A percentile compares a stretch with the other conserved stretches of the same genome.
Conservation (phyloP, 768 basidiomycete genomes). For the Leccinum rimulosum region DNA sequence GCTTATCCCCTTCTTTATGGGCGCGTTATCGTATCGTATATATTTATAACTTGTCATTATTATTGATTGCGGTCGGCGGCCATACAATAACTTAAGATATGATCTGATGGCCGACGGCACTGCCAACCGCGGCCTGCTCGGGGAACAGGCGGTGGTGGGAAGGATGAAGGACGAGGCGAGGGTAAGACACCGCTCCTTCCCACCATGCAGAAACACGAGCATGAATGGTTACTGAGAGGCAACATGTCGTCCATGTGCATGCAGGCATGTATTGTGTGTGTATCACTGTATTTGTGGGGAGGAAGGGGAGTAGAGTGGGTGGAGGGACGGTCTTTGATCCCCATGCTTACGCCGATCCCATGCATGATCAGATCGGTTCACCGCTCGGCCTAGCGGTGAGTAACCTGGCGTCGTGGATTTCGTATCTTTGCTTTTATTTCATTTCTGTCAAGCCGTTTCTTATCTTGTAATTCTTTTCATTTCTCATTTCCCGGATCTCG, state of each 20-base stretch:
- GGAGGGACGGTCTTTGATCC: not conserved
- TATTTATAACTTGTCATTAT: conserved; percentile 1
- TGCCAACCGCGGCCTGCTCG: conserved; percentile 4
- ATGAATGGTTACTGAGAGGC: conserved; percentile 7
- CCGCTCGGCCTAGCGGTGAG: conserved; percentile 1
- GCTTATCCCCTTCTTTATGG: conserved; percentile 22
- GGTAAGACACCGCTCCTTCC: conserved; percentile 25
- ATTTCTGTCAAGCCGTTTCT: conserved; percentile 3
- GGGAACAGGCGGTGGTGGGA: conserved; percentile 12
- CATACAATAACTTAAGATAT: conserved; percentile 1
- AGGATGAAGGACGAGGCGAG: conserved; percentile 1
- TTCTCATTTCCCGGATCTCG: not conserved
- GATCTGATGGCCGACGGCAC: conserved; percentile 5
- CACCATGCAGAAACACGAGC: conserved; percentile 14
- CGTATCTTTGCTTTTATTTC: conserved; percentile 7
- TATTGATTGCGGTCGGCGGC: conserved; percentile 33
- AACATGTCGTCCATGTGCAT: conserved; percentile 15
- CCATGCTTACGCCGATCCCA: conserved; percentile 12
- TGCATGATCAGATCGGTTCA: conserved; percentile 13
- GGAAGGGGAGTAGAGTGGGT: not conserved
- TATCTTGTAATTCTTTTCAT: conserved; percentile 10
- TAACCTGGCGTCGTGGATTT: conserved; percentile 3
- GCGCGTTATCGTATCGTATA: conserved; percentile 3
- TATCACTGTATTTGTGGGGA: not conserved
- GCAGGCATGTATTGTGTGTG: not conserved